Evolutionary conservation across 1,284 basidiomycete genomes (phyloP).

Genomic region (Cerrena zonata): DNA sequence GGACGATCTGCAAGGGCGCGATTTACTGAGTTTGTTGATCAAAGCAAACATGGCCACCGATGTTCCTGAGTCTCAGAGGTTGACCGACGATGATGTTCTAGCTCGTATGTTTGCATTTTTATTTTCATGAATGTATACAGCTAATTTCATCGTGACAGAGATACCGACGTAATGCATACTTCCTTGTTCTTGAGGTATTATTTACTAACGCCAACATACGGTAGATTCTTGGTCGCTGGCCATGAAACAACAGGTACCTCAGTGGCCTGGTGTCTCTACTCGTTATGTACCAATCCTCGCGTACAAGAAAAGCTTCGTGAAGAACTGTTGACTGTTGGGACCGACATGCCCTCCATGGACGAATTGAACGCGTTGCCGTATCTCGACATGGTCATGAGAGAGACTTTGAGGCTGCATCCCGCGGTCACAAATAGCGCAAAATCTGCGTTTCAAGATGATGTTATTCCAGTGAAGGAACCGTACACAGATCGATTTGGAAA

Average conservation of each 20-base stretch:
- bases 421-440: slow-evolving; percentile 56
- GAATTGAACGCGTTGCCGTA: slow-evolving; percentile 55
- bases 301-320: slow-evolving; percentile 64
- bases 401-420: slow-evolving; percentile 60
- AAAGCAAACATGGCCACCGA: slow-evolving; percentile 45
- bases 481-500: slow-evolving; percentile 27
- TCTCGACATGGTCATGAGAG: slow-evolving; percentile 62
- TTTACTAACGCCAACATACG: not conserved
- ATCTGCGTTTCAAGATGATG: slow-evolving; percentile 44
- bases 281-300: slow-evolving; percentile 47
- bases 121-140: not conserved
- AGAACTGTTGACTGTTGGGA: slow-evolving; percentile 47
- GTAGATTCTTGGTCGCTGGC: slow-evolving; percentile 54
- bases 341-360: slow-evolving; percentile 45
- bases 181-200: not conserved
- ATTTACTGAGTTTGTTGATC: slow-evolving; percentile 33
- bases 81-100: slow-evolving; percentile 52
- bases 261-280: slow-evolving; percentile 58
- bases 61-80: slow-evolving; percentile 36
- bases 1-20: slow-evolving; percentile 17
- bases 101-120: slow-evolving; percentile 41
- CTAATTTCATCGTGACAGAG: slow-evolving; percentile 35
- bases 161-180: slow-evolving; percentile 37
- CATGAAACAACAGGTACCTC: slow-evolving; percentile 59
- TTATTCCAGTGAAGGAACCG: slow-evolving; percentile 29